Conservation (phyloP, 177 flowering plant species). For the Telopea speciosissima region DNA sequence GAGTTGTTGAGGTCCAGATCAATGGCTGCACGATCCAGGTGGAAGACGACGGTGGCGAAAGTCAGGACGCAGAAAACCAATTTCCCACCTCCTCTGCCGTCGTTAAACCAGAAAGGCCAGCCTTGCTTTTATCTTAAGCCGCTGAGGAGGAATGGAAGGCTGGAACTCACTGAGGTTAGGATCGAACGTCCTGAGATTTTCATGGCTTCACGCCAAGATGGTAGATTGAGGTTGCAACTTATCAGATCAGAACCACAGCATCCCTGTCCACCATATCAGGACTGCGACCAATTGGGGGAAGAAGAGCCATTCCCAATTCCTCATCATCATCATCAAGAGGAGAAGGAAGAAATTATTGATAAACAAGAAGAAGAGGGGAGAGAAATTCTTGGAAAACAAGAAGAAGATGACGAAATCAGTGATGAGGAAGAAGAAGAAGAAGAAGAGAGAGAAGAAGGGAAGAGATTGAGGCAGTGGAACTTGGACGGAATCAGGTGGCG, state of each 20-base stretch:
- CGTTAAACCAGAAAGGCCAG: constrained; percentile 39
- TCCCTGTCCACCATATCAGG: constrained; percentile 2
- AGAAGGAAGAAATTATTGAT: too few species aligned
- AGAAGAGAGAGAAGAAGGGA: background rate
- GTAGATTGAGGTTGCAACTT: constrained; percentile 52
- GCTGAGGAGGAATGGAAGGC: constrained; percentile 50
- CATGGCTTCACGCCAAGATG: constrained; percentile 39
- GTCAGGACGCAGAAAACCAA: constrained; percentile 12
- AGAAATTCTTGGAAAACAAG: background rate
- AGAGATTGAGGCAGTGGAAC: background rate
- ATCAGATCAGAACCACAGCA: constrained; percentile 9
- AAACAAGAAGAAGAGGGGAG: too few species aligned
- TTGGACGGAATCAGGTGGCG: too few species aligned
- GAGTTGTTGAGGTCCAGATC: background rate
- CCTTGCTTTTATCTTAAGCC: constrained; percentile 39
- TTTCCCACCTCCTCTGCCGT: constrained; percentile 61
- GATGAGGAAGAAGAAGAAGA: background rate
- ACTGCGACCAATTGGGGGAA: constrained; percentile 5
- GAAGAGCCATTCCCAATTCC: constrained; percentile 2
- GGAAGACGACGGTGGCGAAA: constrained; percentile 6
- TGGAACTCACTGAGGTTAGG: constrained; percentile 41
- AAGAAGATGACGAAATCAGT: background rate
- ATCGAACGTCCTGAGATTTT: constrained; percentile 44
- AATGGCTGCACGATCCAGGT: background rate
- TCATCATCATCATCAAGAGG: too few species aligned